Evolutionary conservation across 441 rosid genomes (phyloP), one percentile per base, ranked within the genome.

Genomic region (Geranium incanum): DNA sequence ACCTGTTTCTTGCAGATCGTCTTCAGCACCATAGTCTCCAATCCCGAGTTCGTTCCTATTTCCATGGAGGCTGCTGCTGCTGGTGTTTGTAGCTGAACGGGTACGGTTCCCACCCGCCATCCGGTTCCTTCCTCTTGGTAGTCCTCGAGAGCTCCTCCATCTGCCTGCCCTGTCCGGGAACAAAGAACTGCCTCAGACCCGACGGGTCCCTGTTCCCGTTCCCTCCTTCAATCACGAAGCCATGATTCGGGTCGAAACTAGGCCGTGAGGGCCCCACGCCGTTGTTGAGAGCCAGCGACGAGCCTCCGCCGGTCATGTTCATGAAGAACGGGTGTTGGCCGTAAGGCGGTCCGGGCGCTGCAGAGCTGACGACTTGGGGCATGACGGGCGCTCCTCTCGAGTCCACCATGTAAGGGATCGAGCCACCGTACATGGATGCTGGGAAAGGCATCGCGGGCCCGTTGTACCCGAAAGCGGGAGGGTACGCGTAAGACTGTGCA

Each of bases 91-190:
- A 78, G 48, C 75, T 80, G 55, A 83, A 68, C 0, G 83, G 75
- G 81, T 70, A 83, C 2, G 72, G 71, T 36, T 93, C 98, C 96
- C 96, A 85, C 28, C 91, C 90, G 18, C 89, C 64, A 33, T 95
- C 98, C 0, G 95, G 93, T 77, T 93, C 96, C 84, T 91, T 90
- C 72, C 97, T 85, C 80, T 92, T 95, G 18, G 79, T 88, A 50
- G 76, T 80, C 79, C 89, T 77, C 23, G 83, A 71, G 60, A 81
- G 90, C 75, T 93, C 97, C 69, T 89, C 92, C 72, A 81, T 43
- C 0, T 81, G 70, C 78, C 86, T 82, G 36, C 81, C 82, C 74
- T 84, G 95, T 75, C 77, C 80, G 2, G 92, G 87, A 71, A 86
- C 77, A 68, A 90, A 79, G 70, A 90, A 79, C 78, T 87, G 95